Percentiles rank a stretch among this genome's conserved stretches.
Conservation (phyloP, 306 rosid genomes). For the Crotalaria pallida region DNA sequence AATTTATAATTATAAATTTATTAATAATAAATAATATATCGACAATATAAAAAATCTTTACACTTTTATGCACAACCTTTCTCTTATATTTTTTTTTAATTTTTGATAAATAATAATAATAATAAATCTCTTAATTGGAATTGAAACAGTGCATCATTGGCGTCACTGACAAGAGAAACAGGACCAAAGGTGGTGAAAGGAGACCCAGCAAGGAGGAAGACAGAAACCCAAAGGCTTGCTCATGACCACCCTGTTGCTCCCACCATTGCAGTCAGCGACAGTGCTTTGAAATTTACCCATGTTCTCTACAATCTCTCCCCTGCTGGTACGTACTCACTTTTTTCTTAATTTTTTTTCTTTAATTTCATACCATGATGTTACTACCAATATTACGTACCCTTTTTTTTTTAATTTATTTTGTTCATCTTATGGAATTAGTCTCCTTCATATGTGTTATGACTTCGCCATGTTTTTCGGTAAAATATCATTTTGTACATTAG, state of each 20-base stretch:
- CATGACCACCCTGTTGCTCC: conserved; percentile 49
- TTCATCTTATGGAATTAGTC: neutral
- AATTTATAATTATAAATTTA: too few species aligned
- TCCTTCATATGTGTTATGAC: neutral
- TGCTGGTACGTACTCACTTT: conserved; percentile 45
- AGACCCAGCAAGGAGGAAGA: conserved; percentile 53
- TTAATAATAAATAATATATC: too few species aligned
- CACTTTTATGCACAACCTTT: too few species aligned
- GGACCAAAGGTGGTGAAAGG: conserved; percentile 91
- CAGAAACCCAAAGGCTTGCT: conserved; percentile 18
- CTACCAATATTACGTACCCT: neutral
- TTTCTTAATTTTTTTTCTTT: neutral
- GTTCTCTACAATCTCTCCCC: conserved; percentile 91
- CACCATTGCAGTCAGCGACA: conserved; percentile 67
- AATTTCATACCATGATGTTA: too few species aligned
- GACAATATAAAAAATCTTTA: too few species aligned
- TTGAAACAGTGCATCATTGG: conserved; percentile 77
- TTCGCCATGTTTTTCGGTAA: neutral
- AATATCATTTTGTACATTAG: neutral
- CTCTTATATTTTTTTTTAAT: too few species aligned
- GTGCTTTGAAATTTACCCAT: conserved; percentile 82
- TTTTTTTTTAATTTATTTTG: too few species aligned
- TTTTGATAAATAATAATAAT: too few species aligned
- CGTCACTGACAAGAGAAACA: conserved; percentile 83
- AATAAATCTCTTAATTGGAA: too few species aligned